Evolutionary conservation across 176 grass and related monocot genomes (phyloP), one percentile per base, ranked within the genome.

Genomic region (Dactylis glomerata): DNA sequence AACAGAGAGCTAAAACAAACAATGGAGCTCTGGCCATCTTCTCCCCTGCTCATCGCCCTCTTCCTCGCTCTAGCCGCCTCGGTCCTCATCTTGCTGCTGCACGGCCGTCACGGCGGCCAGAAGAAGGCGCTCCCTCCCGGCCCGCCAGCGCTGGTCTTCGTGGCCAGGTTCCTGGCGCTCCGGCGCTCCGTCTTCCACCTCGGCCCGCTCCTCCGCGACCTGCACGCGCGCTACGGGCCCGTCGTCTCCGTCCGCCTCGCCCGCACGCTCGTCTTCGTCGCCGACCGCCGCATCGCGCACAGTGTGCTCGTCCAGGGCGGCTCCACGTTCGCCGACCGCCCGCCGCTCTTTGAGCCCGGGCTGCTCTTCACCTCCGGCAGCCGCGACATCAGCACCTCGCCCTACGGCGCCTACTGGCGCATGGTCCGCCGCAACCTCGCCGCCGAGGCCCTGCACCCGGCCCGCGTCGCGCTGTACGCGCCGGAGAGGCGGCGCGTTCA

Each of bases 371-470:
- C 45, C 19, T 44, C 74, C 79, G 83, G 37, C 56, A 2, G 5
- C 38, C 57, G 78, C 78, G 85, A 75, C 81, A 47, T 96, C 78
- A 93, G 42, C 74, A 40, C 50, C 19, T 27, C 91, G 3, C 8
- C 55, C 7, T 96, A 96, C 28, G 87, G 89, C 0, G 8, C 91
- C 3, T 64, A 84, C 73, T 93, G 89, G 91, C 94, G 76, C 24
- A 74, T 83, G 49, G 76, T 94, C 36, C 87, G 89, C 57, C 89
- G 87, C 0, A 94, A 94, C 73, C 73, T 95, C 26, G 80, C 77
- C n/a, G 58, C 45, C 28, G 83, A 88, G 70, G 78, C 69, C 20
- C 85, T 95, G 16, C 66, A 52, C 24, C 75, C 87, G 0, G n/a
- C 86, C 11, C 37, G 85, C 75, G 17, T 65, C 44, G 51, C 12